These are phyloP conservation scores for Trypanosoma platydactyli DNA, from an alignment of 208 protist genomes.

Conservation along the genomic window DNA sequence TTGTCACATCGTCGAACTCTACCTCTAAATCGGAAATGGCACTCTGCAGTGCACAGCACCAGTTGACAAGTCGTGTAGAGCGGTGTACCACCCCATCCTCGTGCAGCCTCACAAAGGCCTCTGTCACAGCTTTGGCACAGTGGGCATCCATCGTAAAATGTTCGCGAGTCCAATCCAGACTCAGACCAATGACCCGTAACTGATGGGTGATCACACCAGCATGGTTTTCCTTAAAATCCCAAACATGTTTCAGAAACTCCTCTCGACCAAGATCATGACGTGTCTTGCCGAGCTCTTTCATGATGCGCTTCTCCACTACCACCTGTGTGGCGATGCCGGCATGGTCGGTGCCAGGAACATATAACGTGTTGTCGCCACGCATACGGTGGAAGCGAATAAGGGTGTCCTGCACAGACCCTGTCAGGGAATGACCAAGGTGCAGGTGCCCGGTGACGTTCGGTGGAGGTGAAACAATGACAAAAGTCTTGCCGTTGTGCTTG, in stretches of 20 bases:
- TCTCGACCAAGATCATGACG: constrained; percentile 98
- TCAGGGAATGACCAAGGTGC: constrained; percentile 99
- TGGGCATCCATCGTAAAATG: constrained; percentile 99
- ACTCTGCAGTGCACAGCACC: constrained; percentile 98
- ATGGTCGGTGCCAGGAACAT: constrained; percentile 99
- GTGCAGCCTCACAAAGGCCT: constrained; percentile 97
- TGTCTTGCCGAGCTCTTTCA: constrained; percentile 78
- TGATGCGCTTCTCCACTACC: constrained; percentile 98
- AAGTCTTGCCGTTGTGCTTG: constrained; percentile 74
- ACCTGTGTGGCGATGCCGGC: constrained; percentile 99
- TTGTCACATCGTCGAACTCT: constrained; percentile 88
- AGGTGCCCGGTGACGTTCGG: constrained; percentile 99
- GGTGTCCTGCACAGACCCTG: constrained; percentile 95
- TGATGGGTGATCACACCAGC: constrained; percentile 95
- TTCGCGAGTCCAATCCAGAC: constrained; percentile 98
- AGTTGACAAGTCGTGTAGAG: constrained; percentile 99
- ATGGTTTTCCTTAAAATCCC: constrained; percentile 98
- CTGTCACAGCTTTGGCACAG: constrained; percentile 91
- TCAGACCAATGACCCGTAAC: constrained; percentile 96
- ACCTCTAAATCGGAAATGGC: constrained; percentile 99
- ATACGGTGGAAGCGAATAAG: constrained; percentile 96
- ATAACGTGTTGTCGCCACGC: constrained; percentile 97
- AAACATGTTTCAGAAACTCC: constrained; percentile 96
- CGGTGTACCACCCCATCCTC: constrained; percentile 97
- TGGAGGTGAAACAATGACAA: constrained; percentile 98